These are phyloP conservation scores for Euphorbia tirucalli DNA, from an alignment of 345 rosid genomes.

Conservation along the genomic window DNA sequence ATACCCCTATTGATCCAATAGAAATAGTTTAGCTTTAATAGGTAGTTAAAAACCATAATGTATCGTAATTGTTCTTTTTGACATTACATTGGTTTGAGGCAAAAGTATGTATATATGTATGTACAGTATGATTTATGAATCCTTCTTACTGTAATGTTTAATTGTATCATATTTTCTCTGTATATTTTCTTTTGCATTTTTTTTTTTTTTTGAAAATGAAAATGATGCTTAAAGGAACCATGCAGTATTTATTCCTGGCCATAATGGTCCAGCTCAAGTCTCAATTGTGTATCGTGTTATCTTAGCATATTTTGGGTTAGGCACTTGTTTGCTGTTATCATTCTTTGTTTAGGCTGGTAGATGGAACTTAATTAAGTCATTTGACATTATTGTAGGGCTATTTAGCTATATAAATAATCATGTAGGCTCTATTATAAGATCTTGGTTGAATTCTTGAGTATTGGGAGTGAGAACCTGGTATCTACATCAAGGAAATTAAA, in stretches of 20 bases:
- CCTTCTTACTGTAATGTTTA: too few relatives aligned
- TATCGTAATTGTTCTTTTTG: too few relatives aligned
- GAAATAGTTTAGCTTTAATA: too few relatives aligned
- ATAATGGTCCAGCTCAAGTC: background rate
- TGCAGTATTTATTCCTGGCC: background rate
- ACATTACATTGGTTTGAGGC: too few relatives aligned
- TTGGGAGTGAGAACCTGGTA: background rate
- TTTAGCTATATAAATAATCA: background rate
- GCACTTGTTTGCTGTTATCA: background rate
- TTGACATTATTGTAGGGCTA: background rate
- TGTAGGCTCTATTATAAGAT: background rate
- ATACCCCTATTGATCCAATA: too few relatives aligned
- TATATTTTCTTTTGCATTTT: slow-evolving; percentile 2
- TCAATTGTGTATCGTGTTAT: background rate
- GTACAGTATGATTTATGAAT: too few relatives aligned
- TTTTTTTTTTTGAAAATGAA: background rate
- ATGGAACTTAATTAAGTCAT: background rate
- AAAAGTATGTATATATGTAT: too few relatives aligned
- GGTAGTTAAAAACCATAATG: too few relatives aligned
- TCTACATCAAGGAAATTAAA: background rate
- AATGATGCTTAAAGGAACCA: slow-evolving; percentile 2
- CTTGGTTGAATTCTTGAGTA: background rate
- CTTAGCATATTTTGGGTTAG: background rate
- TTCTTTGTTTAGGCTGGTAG: background rate
- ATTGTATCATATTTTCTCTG: background rate